Evolutionary conservation across 257 asterid species (phyloP), one percentile per base, ranked within the genome.

Genomic region (Thymus quinquecostatus): DNA sequence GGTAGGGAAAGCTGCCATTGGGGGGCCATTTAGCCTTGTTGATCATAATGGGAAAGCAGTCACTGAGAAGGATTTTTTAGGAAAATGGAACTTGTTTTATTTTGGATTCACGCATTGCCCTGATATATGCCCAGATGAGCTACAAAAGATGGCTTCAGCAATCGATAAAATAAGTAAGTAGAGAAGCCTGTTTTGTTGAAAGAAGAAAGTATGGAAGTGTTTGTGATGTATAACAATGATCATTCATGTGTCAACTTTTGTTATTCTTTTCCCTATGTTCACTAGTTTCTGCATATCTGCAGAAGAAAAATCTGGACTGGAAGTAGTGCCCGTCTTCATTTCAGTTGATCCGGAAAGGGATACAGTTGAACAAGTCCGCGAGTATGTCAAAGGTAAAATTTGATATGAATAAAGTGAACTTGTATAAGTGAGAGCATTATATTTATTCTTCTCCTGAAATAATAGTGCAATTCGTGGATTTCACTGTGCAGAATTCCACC

Each of bases 51-150:
- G 97, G 68, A 91, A 89, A 79, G 47, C 93, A 33, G 93, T 94
- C 27, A 49, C 97, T 11, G 96, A 89, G 66, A 86, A 91, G 81
- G 79, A 85, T 69, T 94, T 94, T 71, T n/a, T 81, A 68, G 99
- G 99, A 41, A 84, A 85, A 55, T 94, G 99, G 97, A 88, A 82
- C 75, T 57, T 91, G 73, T 33, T 91, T 62, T 94, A 94, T 80
- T 91, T 94, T 82, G 97, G 99, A 50, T 91, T 91, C 86, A 91
- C 97, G 69, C 97, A 89, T 79, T 94, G 97, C 78, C 99, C 99
- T 65, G 97, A 94, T 91, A 89, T 94, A 78, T 94, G 97, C 82
- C 98, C 98, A 1, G 97, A 89, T 72, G 97, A 94, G 79, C 91
- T 94, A 71, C 92, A 82, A 73, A 94, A 94, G 84, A 81, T 94